A percentile compares a stretch with the other conserved stretches of the same genome.
These are phyloP conservation scores for Hymenoscyphus fructigenus DNA, from an alignment of 2,329 filamentous ascomycete genomes.

Conservation along the genomic window DNA sequence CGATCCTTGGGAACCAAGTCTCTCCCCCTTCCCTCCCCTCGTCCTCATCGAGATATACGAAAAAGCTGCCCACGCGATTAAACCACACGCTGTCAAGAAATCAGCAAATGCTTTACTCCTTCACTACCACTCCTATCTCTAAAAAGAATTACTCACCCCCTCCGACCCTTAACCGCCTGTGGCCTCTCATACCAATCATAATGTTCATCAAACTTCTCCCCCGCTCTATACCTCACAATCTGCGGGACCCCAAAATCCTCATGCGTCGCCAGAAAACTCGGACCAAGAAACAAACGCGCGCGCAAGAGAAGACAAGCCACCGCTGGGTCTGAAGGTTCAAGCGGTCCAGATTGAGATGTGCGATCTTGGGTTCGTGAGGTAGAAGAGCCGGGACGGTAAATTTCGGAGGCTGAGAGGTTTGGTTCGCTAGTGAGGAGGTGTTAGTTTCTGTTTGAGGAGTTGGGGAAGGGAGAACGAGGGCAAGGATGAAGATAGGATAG, in stretches of 20 bases:
- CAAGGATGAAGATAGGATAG: no score
- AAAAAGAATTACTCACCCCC: neutral
- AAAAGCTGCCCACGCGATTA: slow-evolving; percentile 21
- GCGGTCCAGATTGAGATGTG: slow-evolving; percentile 16
- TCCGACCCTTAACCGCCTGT: slow-evolving; percentile 5
- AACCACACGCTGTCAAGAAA: slow-evolving; percentile 4
- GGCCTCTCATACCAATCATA: slow-evolving; percentile 21
- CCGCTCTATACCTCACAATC: slow-evolving; percentile 20
- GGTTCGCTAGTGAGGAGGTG: slow-evolving; percentile 6
- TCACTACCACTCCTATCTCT: no score
- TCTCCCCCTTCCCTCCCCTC: slow-evolving; percentile 12
- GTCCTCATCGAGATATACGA: slow-evolving; percentile 19
- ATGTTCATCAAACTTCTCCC: slow-evolving; percentile 19
- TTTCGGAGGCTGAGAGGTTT: slow-evolving; percentile 13
- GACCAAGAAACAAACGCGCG: slow-evolving; percentile 17
- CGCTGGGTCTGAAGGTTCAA: slow-evolving; percentile 10
- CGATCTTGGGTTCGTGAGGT: slow-evolving; percentile 10
- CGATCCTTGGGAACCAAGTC: slow-evolving; percentile 24
- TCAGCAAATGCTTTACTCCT: no score
- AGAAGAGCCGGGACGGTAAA: slow-evolving; percentile 8
- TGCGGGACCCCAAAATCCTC: slow-evolving; percentile 21
- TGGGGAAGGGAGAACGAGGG: no score
- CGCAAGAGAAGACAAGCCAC: slow-evolving; percentile 18
- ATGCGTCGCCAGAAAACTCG: slow-evolving; percentile 7
- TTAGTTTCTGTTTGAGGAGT: no score